Evolutionary conservation across 768 basidiomycete genomes (phyloP), one percentile per base, ranked within the genome.

Genomic region (Macrolepiota albuminosa): DNA sequence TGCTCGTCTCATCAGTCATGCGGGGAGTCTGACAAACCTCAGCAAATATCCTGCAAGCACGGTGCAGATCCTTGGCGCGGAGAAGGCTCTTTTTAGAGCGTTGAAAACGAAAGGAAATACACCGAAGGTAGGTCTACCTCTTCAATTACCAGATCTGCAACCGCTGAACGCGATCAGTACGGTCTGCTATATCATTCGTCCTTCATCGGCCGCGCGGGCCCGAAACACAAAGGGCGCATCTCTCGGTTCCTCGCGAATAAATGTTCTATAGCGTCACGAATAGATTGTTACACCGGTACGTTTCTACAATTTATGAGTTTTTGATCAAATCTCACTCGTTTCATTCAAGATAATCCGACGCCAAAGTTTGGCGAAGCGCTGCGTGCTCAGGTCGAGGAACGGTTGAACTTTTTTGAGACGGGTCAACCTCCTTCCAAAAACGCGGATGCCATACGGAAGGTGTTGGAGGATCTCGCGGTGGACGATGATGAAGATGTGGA

Each of bases 201-300:
- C 1, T 98, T 97, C 78, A 98, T 98, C 71, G 95, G 94, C 11
- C 91, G 95, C 47, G 96, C 96, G 5, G 92, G 88, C 18, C 82
- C 93, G 46, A 96, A 95, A 74, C 86, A 91, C 81, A 98, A 98
- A 80, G 96, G 96, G 10, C 89, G 96, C 57, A 98, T 98, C 70
- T 97, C 95, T 4, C 88, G 96, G n/a, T 98, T 98, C 84, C 81
- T 98, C 8, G 96, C 96, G 42, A 98, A 98, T 83, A 98, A 98
- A 75, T 95, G 93, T 70, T 95, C 95, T 57, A 98, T 98, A 66
- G 96, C 96, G 2, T 91, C 93, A 16, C 83, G 96, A 57, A 98
- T 98, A 74, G 96, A 98, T 72, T 98, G 95, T 73, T 98, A 91
- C 70, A 80, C 88, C 2, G 92, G 92, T 90, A 66, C 57, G 83